A percentile compares a stretch with the other conserved stretches of the same genome.
Evolutionary conservation across 176 grass and related monocot species (phyloP).

Genomic region (Raddia guianensis): DNA sequence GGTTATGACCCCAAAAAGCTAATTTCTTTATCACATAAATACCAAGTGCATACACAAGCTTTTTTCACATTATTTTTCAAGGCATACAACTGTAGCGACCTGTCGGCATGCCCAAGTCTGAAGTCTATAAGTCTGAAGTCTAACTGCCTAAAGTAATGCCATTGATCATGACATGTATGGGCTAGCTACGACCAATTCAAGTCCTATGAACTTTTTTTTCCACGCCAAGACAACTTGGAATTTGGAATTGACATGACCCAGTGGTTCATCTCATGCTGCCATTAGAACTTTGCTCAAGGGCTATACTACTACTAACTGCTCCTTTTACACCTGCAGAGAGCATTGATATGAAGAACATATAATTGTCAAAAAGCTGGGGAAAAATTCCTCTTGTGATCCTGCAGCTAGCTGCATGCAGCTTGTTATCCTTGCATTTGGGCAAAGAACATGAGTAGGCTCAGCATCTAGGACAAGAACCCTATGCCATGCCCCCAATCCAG

Average conservation of each 20-base stretch:
- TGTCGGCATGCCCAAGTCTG: not conserved
- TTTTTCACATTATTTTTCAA: not conserved
- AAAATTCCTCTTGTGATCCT: not conserved
- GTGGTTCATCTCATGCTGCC: slow-evolving; percentile 24
- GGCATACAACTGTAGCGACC: not conserved
- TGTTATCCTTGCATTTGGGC: slow-evolving; percentile 11
- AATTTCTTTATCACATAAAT: not conserved
- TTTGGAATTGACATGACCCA: slow-evolving; percentile 35
- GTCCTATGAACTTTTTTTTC: not conserved
- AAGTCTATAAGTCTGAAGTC: too few relatives aligned
- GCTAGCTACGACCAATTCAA: slow-evolving; percentile 12
- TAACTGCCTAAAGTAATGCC: not conserved
- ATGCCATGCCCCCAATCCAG: slow-evolving; percentile 25
- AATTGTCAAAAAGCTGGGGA: not conserved
- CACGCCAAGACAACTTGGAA: slow-evolving; percentile 30
- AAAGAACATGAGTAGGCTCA: slow-evolving; percentile 29
- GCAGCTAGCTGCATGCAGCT: not conserved
- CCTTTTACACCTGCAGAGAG: not conserved
- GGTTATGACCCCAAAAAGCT: not conserved
- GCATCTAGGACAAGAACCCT: slow-evolving; percentile 38
- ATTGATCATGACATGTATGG: slow-evolving; percentile 8
- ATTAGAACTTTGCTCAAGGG: slow-evolving; percentile 2
- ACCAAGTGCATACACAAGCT: not conserved
- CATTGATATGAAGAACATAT: not conserved
- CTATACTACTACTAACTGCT: not conserved